phyloP scores from a whole-genome alignment of 2,329 filamentous ascomycete genomes.

The Thelonectria blattea region DNA sequence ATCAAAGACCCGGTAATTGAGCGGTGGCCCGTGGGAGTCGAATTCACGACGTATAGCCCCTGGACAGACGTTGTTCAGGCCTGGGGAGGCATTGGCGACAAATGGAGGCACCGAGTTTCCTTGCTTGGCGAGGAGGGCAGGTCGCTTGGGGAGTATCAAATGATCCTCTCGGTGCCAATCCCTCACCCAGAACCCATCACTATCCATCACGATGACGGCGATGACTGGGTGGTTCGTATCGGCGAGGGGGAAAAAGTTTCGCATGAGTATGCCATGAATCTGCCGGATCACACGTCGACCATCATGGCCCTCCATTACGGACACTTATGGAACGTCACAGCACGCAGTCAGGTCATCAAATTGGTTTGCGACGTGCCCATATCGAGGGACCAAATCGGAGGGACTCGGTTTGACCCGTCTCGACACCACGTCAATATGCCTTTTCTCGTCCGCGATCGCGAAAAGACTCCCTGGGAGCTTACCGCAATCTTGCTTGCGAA shows the following conservation, averaged over 20 bases:
- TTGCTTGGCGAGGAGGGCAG: slow-evolving; percentile 43
- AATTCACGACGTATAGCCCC: slow-evolving; percentile 51
- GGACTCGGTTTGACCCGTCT: slow-evolving; percentile 34
- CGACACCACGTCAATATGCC: slow-evolving; percentile 29
- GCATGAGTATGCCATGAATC: slow-evolving; percentile 16
- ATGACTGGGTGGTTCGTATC: slow-evolving; percentile 44
- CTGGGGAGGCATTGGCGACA: slow-evolving; percentile 45
- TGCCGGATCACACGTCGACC: slow-evolving; percentile 51
- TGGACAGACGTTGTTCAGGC: slow-evolving; percentile 52
- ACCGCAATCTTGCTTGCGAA: slow-evolving; percentile 50
- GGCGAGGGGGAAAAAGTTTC: slow-evolving; percentile 26
- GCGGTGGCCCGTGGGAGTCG: slow-evolving; percentile 43
- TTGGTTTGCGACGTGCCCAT: slow-evolving; percentile 42
- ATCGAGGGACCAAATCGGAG: slow-evolving; percentile 41
- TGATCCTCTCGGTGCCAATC: slow-evolving; percentile 53
- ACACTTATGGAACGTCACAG: slow-evolving; percentile 51
- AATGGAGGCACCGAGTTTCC: slow-evolving; percentile 40
- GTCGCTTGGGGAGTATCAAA: slow-evolving; percentile 46
- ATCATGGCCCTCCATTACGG: slow-evolving; percentile 56
- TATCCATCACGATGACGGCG: slow-evolving; percentile 48
- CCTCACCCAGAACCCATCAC: slow-evolving; percentile 45
- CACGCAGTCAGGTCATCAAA: slow-evolving; percentile 52
- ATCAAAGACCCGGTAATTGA: slow-evolving; percentile 48
- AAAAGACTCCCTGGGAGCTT: slow-evolving; percentile 49
- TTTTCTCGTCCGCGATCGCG: slow-evolving; percentile 50